phyloP scores from a whole-genome alignment of 2,329 filamentous ascomycete species.

The Monosporascus sp. region DNA sequence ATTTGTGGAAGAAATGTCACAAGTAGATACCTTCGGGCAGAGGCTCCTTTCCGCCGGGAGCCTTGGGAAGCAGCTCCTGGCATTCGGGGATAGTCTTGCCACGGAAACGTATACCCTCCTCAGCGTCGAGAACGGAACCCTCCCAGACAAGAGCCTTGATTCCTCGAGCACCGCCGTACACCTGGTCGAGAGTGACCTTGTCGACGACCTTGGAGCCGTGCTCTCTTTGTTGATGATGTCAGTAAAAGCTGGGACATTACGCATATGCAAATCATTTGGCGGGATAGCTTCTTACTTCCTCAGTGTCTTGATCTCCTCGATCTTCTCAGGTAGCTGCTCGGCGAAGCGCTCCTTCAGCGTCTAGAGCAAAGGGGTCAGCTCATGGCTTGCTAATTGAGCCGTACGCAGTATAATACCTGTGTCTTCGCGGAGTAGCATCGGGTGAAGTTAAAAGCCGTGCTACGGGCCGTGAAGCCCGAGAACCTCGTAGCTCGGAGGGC shows the following conservation, averaged over 20 bases:
- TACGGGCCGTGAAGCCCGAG: slow-evolving; percentile 62
- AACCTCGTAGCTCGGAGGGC: slow-evolving; percentile 72
- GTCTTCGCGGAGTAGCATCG: slow-evolving; percentile 93
- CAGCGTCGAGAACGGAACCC: slow-evolving; percentile 92
- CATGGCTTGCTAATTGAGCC: slow-evolving; percentile 4
- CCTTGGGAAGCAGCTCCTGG: slow-evolving; percentile 95
- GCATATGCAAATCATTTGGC: slow-evolving; percentile 4
- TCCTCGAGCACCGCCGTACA: slow-evolving; percentile 97
- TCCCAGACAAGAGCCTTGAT: slow-evolving; percentile 99
- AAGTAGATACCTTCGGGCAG: slow-evolving; percentile 72
- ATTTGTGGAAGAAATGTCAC: background rate
- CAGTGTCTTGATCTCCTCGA: slow-evolving; percentile 98
- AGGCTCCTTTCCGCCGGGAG: slow-evolving; percentile 92
- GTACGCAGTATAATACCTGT: slow-evolving; percentile 54
- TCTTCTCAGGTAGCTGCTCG: slow-evolving; percentile 89
- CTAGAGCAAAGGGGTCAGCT: slow-evolving; percentile 41
- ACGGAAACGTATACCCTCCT: slow-evolving; percentile 99
- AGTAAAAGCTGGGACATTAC: background rate
- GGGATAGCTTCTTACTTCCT: slow-evolving; percentile 65
- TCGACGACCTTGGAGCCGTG: slow-evolving; percentile 92
- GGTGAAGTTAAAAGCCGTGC: slow-evolving; percentile 71
- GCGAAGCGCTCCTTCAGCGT: slow-evolving; percentile 98
- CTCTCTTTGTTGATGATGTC: slow-evolving; percentile 52
- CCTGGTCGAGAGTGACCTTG: slow-evolving; percentile 98
- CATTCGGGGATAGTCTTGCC: slow-evolving; percentile 99